Conservation (phyloP, 805 yeast species). For the Kazachstania bromeliacearum region DNA sequence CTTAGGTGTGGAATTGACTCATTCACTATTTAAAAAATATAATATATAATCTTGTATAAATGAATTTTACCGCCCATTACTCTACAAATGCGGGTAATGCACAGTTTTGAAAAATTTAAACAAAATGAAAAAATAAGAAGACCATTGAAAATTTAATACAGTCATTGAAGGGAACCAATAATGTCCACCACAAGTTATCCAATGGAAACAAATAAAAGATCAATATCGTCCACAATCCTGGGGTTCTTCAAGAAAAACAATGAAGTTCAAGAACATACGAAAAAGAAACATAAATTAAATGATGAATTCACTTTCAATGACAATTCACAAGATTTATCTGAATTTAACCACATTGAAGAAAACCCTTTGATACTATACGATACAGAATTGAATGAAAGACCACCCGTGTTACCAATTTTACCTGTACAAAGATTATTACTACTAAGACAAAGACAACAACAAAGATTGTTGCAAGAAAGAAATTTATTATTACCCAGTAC, state of each 20-base stretch:
- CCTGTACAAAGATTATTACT: conserved; percentile 26
- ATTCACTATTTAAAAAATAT: conserved; percentile 31
- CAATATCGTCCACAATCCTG: conserved; percentile 22
- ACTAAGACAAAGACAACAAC: conserved; percentile 21
- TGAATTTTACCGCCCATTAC: neutral
- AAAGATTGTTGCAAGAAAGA: conserved; percentile 6
- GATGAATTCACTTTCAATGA: neutral
- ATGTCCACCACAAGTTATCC: too few species aligned
- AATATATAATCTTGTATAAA: conserved; percentile 11
- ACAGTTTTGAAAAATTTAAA: too few species aligned
- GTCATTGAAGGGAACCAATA: too few species aligned
- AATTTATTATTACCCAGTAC: neutral
- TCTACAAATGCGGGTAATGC: too few species aligned
- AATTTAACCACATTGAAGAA: neutral
- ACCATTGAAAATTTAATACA: too few species aligned
- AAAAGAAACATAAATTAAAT: neutral
- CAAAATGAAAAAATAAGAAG: too few species aligned
- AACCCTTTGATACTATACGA: conserved; percentile 6
- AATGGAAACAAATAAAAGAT: conserved; percentile 13
- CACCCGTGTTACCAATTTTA: conserved; percentile 25
- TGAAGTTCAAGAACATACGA: conserved; percentile 2
- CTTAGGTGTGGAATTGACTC: conserved; percentile 84
- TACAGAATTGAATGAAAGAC: conserved; percentile 12
- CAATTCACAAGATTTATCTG: neutral
- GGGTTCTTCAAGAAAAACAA: conserved; percentile 14